Conservation (phyloP, 192 early-diverging fungal genomes). For the Coemansia sp. region DNA sequence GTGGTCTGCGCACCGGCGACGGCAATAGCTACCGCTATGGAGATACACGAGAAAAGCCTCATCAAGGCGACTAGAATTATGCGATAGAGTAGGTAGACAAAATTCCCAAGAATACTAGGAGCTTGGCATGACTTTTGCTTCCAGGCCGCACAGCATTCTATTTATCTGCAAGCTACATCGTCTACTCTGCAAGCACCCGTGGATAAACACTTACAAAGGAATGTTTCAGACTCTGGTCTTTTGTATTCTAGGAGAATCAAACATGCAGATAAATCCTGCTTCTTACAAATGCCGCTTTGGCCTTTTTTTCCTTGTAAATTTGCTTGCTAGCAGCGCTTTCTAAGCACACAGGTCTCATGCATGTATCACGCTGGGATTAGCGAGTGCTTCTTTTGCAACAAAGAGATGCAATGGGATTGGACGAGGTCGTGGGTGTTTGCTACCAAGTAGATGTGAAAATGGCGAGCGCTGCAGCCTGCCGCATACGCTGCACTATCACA, state of each 20-base stretch:
- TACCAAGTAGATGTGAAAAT: background rate
- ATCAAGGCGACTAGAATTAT: background rate
- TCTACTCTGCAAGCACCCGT: background rate
- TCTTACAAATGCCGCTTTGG: background rate
- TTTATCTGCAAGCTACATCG: background rate
- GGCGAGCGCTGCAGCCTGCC: background rate
- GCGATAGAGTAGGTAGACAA: background rate
- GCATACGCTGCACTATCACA: background rate
- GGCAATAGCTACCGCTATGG: background rate
- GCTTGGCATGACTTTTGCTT: background rate
- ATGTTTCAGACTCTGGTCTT: background rate
- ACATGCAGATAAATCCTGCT: background rate
- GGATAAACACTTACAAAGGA: background rate
- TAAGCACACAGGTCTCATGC: background rate
- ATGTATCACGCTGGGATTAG: background rate
- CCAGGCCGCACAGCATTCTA: constrained; percentile 2
- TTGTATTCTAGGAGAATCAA: background rate
- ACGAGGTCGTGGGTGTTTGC: background rate
- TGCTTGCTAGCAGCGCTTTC: background rate
- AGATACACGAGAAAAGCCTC: background rate
- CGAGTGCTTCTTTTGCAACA: background rate
- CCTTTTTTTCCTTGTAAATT: background rate
- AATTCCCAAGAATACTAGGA: too few relatives aligned
- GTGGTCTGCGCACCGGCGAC: constrained; percentile 3
- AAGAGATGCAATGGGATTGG: background rate